Evolutionary conservation across 2,329 filamentous ascomycete genomes (phyloP), one percentile per base, ranked within the genome.

Genomic region (Diaporthe sp.): DNA sequence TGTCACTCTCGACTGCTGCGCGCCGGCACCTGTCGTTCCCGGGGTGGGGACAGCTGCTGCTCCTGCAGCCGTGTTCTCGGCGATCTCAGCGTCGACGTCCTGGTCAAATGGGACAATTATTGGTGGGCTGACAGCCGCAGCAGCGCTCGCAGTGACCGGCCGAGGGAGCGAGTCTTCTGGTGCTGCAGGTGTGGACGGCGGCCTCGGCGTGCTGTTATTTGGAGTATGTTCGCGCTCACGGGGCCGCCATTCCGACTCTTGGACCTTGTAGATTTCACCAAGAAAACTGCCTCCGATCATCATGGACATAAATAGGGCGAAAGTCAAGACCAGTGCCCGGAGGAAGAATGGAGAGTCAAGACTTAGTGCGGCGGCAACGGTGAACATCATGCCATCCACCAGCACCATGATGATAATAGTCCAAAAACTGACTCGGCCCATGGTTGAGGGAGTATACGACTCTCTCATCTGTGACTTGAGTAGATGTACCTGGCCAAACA

Each of bases 381-480:
- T 85, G 76, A 92, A 92, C 4, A 89, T 84, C 76, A 92, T 84
- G 15, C 89, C 90, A 77, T 93, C 92, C 22, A 89, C 89, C 73
- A 93, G 84, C 42, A 92, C 84, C 89, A 93, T 92, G 76, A 89
- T 86, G 68, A 87, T 86, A 32, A 89, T 86, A 0, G 91, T 92
- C 79, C 88, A 88, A 79, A 93, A 91, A 81, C 91, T 93, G 78
- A 93, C 88, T 25, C 92, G 86, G 4, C 90, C 91, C 77, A 93
- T 85, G 2, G 91, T 93, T 0, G 92, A 93, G 3, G 92, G 92
- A 10, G 92, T 93, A 61, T 87, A 91, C 0, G 91, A 89, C 79
- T 93, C 91, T 76, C 88, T 89, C 85, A 92, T 92, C 82, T 94
- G 92, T 61, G 85, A 81, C 79, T 92, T 91, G 71, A 93, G 84